A percentile compares a stretch with the other conserved stretches of the same genome.
Conservation (phyloP, 768 basidiomycete genomes). For the Russula dissimulans region DNA sequence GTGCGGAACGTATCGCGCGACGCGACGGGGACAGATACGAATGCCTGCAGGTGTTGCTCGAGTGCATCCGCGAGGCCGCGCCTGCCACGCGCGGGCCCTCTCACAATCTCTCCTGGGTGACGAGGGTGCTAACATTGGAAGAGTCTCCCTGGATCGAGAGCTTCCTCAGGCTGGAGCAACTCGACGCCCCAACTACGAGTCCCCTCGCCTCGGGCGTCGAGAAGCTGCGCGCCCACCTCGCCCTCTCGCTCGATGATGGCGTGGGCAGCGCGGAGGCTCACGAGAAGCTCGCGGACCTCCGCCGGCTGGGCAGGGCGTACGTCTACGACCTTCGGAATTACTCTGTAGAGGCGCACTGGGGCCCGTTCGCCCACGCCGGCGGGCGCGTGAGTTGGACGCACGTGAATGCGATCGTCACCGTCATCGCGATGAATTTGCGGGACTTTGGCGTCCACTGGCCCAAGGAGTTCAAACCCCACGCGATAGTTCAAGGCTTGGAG, state of each 20-base stretch:
- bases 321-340: constrained; percentile 64
- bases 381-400: constrained; percentile 54
- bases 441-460: constrained; percentile 27
- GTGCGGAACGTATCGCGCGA: constrained; percentile 9
- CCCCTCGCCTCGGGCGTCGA: constrained; percentile 31
- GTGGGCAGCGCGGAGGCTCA: constrained; percentile 18
- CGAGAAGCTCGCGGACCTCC: constrained; percentile 27
- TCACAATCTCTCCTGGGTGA: constrained; percentile 10
- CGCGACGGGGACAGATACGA: constrained; percentile 12
- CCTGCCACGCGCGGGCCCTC: not conserved
- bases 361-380: constrained; percentile 39
- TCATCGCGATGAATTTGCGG: constrained; percentile 42
- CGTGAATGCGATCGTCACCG: constrained; percentile 48
- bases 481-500: constrained; percentile 32
- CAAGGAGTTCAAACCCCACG: constrained; percentile 5
- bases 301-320: constrained; percentile 42
- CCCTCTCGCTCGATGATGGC: constrained; percentile 34
- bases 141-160: constrained; percentile 10
- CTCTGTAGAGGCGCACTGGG: constrained; percentile 40
- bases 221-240: constrained; percentile 38
- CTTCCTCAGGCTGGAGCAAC: constrained; percentile 32
- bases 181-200: constrained; percentile 18
- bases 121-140: not conserved
- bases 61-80: constrained; percentile 8
- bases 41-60: constrained; percentile 10